Evolutionary conservation across 2,329 filamentous ascomycete species (phyloP), one percentile per base, ranked within the genome.

Genomic region (Mariannaea sp.): DNA sequence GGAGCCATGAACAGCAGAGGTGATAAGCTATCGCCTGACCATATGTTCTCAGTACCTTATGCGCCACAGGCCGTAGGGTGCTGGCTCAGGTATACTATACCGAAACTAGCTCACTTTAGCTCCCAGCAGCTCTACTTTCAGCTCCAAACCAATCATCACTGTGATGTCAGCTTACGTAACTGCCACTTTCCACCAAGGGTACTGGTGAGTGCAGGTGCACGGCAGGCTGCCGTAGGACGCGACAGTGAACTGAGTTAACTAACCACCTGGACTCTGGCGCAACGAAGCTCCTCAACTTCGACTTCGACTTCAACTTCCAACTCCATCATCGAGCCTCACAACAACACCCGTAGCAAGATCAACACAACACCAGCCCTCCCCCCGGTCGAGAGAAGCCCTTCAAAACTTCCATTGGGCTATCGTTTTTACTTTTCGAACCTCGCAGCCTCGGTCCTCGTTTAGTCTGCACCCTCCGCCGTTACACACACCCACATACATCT

Each of bases 201-300:
- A 12, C 29, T 8, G 13, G 29, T 32, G 29, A 52, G 50, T 60
- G 48, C 30, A 43, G 54, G 47, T 49, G 41, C 8, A 5, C 22
- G 45, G 64, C 66, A 73, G 71, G 71, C 71, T 73, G 58, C 71
- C 66, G 67, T 60, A 61, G 66, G 67, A 70, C 70, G 69, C 70
- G 70, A 68, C 68, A 70, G 59, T 62, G 56, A 60, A n/a, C n/a
- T n/a, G 58, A 35, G 56, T 60, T 55, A 60, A 56, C 54, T n/a
- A n/a, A n/a, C n/a, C n/a, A n/a, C n/a, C n/a, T n/a, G n/a, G n/a
- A n/a, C n/a, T n/a, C 57, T 50, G 55, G 44, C 40, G 33, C 41
- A 22, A 20, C 20, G 42, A 55, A 49, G 43, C 53, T 49, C 38
- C 29, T 42, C 48, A 57, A 33, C 50, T 47, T 32, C 46, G 56